Evolutionary conservation across 495 filamentous ascomycete genomes (phyloP).

Genomic region (Aspergillus nanangensis): DNA sequence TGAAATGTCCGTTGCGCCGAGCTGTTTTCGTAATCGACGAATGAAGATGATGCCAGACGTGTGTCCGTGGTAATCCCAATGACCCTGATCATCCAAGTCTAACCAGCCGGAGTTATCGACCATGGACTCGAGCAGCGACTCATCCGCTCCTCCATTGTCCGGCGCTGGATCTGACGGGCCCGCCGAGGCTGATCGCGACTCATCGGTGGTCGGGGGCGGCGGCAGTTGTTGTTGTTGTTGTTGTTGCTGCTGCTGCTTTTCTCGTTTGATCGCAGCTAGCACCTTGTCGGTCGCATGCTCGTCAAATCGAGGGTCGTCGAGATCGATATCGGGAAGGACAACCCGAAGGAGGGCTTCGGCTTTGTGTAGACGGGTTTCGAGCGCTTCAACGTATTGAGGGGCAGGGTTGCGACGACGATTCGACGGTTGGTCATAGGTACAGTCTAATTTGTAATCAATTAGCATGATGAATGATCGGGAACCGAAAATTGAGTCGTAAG

Average conservation of each 20-base stretch:
- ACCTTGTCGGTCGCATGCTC: conserved; percentile 53
- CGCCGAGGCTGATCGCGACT: conserved; percentile 7
- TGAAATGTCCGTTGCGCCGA: conserved; percentile 56
- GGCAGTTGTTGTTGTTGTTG: background rate
- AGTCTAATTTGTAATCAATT: conserved; percentile 64
- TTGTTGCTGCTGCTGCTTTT: conserved; percentile 15
- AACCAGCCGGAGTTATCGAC: conserved; percentile 84
- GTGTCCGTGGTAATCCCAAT: conserved; percentile 93
- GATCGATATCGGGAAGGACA: conserved; percentile 79
- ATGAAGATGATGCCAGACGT: conserved; percentile 90
- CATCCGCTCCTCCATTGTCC: conserved; percentile 39
- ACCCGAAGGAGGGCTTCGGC: conserved; percentile 75
- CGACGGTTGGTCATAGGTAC: conserved; percentile 96
- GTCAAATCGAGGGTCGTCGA: conserved; percentile 79
- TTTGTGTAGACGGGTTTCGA: conserved; percentile 79
- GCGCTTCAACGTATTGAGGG: conserved; percentile 89
- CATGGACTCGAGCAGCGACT: conserved; percentile 89
- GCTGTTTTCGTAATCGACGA: conserved; percentile 76
- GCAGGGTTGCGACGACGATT: conserved; percentile 92
- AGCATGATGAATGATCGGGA: conserved; percentile 21
- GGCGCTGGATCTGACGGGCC: conserved; percentile 13
- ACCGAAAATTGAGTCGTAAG: conserved; percentile 4
- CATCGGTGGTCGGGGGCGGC: conserved; percentile 7
- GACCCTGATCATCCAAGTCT: conserved; percentile 84
- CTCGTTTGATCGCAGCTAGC: conserved; percentile 22